Conservation (phyloP, 2,329 filamentous ascomycete species). For the Acarospora socialis region DNA sequence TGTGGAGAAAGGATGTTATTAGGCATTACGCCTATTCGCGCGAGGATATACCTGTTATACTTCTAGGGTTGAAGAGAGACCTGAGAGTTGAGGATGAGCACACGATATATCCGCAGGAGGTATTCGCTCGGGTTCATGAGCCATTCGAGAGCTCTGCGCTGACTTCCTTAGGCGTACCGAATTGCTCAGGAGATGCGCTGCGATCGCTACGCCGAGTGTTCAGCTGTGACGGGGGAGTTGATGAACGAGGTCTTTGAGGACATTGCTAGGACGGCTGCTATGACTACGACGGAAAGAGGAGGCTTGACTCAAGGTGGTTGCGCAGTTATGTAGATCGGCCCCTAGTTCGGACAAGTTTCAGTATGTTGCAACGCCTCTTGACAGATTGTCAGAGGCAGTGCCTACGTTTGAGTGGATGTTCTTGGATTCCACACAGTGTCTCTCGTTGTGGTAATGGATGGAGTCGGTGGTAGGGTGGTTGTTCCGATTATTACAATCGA, state of each 20-base stretch:
- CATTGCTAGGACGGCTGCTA: slow-evolving; percentile 27
- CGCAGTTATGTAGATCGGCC: slow-evolving; percentile 8
- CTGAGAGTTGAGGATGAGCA: slow-evolving; percentile 32
- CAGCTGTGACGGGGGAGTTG: slow-evolving; percentile 45
- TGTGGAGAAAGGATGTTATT: slow-evolving; percentile 31
- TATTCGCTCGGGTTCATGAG: slow-evolving; percentile 10
- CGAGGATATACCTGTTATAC: slow-evolving; percentile 40
- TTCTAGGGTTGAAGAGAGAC: slow-evolving; percentile 46
- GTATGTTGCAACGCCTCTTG: too few species aligned
- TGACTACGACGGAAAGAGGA: slow-evolving; percentile 16
- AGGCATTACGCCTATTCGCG: slow-evolving; percentile 36
- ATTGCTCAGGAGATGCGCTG: slow-evolving; percentile 46
- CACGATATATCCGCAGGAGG: slow-evolving; percentile 29
- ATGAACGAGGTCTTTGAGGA: slow-evolving; percentile 47
- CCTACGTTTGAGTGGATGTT: too few species aligned
- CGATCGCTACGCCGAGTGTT: slow-evolving; percentile 50
- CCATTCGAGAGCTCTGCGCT: background rate
- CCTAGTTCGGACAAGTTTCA: too few species aligned
- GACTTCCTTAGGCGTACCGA: slow-evolving; percentile 33
- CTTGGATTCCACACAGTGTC: too few species aligned
- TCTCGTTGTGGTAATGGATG: too few species aligned
- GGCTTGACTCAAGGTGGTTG: slow-evolving; percentile 10
- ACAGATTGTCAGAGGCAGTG: too few species aligned
- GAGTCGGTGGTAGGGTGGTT: too few species aligned
- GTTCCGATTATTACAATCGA: too few species aligned